Evolutionary conservation across 495 filamentous ascomycete genomes (phyloP).

Genomic region (Tuber borchii): DNA sequence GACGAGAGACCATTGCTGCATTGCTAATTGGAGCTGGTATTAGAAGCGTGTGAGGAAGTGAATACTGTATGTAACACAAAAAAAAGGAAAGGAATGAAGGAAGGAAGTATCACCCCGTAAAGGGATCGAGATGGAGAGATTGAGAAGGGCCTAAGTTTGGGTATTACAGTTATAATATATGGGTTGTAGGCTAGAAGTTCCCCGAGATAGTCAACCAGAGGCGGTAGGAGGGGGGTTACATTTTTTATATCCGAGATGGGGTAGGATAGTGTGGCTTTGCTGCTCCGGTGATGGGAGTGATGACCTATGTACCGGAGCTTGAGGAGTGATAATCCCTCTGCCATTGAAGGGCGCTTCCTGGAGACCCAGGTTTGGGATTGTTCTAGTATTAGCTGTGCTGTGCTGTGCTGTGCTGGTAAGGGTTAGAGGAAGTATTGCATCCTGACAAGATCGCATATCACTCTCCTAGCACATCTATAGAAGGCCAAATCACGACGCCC

Average conservation of each 20-base stretch:
- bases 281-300: neutral
- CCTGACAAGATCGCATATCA: neutral
- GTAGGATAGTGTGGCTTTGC: neutral
- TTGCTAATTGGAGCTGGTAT: neutral
- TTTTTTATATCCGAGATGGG: neutral
- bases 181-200: neutral
- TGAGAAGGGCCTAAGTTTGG: neutral
- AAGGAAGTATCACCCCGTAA: neutral
- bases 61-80: neutral
- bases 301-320: neutral
- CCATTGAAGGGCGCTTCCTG: neutral
- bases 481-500: no score
- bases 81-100: neutral
- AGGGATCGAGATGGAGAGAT: neutral
- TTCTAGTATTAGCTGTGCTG: neutral
- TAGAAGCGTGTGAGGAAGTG: neutral
- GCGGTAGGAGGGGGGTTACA: neutral
- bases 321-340: neutral
- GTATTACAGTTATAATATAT: neutral
- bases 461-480: neutral
- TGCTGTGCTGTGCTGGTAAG: neutral
- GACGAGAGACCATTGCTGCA: slow-evolving; percentile 12
- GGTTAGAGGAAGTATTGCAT: neutral
- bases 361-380: neutral
- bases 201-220: neutral